Percentiles rank a stretch among this genome's conserved stretches.
Conservation (phyloP, 2,329 filamentous ascomycete genomes). For the Pseudonectria buxi region DNA sequence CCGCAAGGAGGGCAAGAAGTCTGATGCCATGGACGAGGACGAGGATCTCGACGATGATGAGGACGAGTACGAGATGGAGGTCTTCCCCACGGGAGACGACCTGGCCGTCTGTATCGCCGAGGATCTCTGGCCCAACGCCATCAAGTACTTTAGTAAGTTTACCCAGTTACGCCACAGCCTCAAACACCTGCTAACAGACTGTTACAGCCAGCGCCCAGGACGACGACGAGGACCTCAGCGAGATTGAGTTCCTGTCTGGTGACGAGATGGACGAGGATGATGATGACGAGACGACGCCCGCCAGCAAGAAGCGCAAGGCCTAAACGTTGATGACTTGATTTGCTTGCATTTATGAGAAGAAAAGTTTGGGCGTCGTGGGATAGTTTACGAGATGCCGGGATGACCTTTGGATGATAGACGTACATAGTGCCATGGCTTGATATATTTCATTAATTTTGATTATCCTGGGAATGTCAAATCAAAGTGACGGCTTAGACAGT, state of each 20-base stretch:
- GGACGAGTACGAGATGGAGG: conserved; percentile 65
- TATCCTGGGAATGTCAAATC: too few species aligned
- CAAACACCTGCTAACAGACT: conserved; percentile 28
- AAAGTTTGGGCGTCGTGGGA: conserved; percentile 14
- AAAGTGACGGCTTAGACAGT: too few species aligned
- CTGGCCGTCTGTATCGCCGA: conserved; percentile 75
- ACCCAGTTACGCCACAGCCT: conserved; percentile 50
- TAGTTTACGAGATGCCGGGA: conserved; percentile 4
- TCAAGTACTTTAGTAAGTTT: conserved; percentile 88
- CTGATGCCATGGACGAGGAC: conserved; percentile 35
- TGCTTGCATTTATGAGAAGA: conserved; percentile 13
- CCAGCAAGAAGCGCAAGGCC: conserved; percentile 38
- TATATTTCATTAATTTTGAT: too few species aligned
- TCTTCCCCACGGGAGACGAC: conserved; percentile 83
- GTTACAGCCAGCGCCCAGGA: conserved; percentile 51
- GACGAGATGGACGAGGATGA: conserved; percentile 47
- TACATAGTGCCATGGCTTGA: conserved; percentile 1
- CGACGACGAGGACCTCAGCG: conserved; percentile 57
- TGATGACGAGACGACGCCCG: conserved; percentile 38
- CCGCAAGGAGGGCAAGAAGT: conserved; percentile 44
- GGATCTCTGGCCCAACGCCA: conserved; percentile 80
- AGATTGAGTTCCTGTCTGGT: conserved; percentile 61
- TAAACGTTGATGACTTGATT: conserved; percentile 17
- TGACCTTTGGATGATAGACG: conserved; percentile 7
- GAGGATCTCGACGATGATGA: conserved; percentile 56